Evolutionary conservation across 768 basidiomycete species (phyloP), one percentile per base, ranked within the genome.

Genomic region (Nidula microcarpa): DNA sequence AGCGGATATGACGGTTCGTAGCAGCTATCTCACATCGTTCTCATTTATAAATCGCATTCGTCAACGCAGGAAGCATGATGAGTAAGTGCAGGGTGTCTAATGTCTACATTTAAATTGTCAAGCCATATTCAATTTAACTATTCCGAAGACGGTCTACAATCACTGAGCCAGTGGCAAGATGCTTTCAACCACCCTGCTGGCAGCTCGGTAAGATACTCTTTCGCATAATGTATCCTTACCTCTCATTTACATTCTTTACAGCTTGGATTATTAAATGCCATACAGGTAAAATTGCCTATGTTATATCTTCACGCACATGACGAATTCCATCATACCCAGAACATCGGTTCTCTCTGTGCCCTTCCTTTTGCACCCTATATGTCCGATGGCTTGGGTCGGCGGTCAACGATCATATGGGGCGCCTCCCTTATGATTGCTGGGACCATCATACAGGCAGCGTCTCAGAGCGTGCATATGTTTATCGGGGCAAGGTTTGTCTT

Each of bases 381-480:
- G 50, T 57, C 82, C 6, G 82, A 85, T 54, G 69, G 69, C 23
- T 55, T 83, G 18, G 84, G 82, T 45, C 77, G 82, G 53, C 73
- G 77, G 37, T 64, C 62, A 0, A 70, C 76, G n/a, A 72, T 85
- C 33, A 71, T 76, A 60, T 57, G 79, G 23, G 82, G 82, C 18
- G 77, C 82, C 3, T 51, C 63, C 44, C 66, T 81, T 57, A 82
- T 82, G 78, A 65, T 77, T 17, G 63, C 73, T 30, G 83, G 73
- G 23, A 76, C 74, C 13, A 74, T 75, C 30, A 9, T 83, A 36
- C 83, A 84, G 58, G 74, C 79, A 5, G 78, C 79, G 7, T 69
- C 80, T 11, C 72, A 76, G 53, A 77, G 72, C 39, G 69, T 82
- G 32, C 69, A 68, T 54, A 80, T 82, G 77, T 84, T 84, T 68